These are phyloP conservation scores for Stephania japonica DNA, from an alignment of 164 flowering plant species.

Conservation along the genomic window DNA sequence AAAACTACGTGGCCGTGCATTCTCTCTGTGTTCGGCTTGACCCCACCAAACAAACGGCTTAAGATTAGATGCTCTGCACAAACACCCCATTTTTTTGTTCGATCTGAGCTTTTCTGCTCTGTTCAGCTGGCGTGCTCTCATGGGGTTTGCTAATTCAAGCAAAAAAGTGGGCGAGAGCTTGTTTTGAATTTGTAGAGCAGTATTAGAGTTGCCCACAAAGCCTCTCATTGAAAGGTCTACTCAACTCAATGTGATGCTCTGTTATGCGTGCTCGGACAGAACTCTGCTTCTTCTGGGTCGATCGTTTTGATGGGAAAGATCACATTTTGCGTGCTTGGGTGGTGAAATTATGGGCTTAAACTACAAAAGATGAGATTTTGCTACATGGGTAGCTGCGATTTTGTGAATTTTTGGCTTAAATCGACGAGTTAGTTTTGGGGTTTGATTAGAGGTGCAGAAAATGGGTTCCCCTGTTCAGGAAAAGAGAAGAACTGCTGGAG, in stretches of 20 bases:
- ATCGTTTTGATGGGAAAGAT: slow-evolving; percentile 13
- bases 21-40: not conserved
- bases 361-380: slow-evolving; percentile 4
- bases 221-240: slow-evolving; percentile 48
- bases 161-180: not conserved
- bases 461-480: slow-evolving; percentile 35
- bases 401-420: slow-evolving; percentile 1
- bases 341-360: slow-evolving; percentile 7
- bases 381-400: not conserved
- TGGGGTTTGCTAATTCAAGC: not conserved
- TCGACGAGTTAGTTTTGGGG: not conserved
- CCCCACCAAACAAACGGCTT: not conserved
- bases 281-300: slow-evolving; percentile 23
- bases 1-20: not conserved
- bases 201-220: not conserved
- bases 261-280: slow-evolving; percentile 52
- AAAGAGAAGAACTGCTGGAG: slow-evolving; percentile 37
- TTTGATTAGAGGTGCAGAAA: not conserved
- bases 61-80: not conserved
- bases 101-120: not conserved
- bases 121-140: not conserved
- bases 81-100: not conserved
- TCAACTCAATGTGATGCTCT: slow-evolving; percentile 23
- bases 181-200: not conserved
- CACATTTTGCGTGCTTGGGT: not conserved